Conservation (phyloP, 2,329 filamentous ascomycete species). For the Coniella lustricola region DNA sequence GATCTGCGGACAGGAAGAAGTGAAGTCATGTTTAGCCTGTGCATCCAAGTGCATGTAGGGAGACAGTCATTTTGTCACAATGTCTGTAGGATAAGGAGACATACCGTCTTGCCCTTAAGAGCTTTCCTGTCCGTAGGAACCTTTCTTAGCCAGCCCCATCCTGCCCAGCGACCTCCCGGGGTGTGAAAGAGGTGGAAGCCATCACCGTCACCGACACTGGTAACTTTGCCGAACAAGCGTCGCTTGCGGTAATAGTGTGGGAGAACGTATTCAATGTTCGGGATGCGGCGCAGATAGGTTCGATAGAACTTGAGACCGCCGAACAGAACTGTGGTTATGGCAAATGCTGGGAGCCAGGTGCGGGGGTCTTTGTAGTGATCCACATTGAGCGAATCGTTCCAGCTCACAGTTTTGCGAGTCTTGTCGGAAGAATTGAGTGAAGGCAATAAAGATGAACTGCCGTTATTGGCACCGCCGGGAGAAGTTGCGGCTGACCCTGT, state of each 20-base stretch:
- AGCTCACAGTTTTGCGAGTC: conserved; percentile 27
- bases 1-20: conserved; percentile 52
- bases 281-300: conserved; percentile 77
- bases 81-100: conserved; percentile 20
- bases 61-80: not conserved
- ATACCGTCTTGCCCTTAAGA: conserved; percentile 71
- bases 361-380: conserved; percentile 46
- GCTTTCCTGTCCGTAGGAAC: conserved; percentile 63
- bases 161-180: conserved; percentile 76
- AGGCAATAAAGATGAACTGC: not conserved
- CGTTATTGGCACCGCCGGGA: not conserved
- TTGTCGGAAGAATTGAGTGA: conserved; percentile 9
- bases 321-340: conserved; percentile 50
- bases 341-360: conserved; percentile 45
- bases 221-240: conserved; percentile 78
- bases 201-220: conserved; percentile 92
- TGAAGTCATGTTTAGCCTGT: not conserved
- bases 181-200: conserved; percentile 94
- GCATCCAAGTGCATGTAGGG: no score
- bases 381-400: conserved; percentile 36
- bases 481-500: conserved; percentile 7
- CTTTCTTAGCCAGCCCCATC: conserved; percentile 86
- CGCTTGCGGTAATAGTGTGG: conserved; percentile 67
- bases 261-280: conserved; percentile 66
- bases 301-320: conserved; percentile 56